Evolutionary conservation across 2,329 filamentous ascomycete genomes (phyloP).

Genomic region (Penicillium sumatraense): DNA sequence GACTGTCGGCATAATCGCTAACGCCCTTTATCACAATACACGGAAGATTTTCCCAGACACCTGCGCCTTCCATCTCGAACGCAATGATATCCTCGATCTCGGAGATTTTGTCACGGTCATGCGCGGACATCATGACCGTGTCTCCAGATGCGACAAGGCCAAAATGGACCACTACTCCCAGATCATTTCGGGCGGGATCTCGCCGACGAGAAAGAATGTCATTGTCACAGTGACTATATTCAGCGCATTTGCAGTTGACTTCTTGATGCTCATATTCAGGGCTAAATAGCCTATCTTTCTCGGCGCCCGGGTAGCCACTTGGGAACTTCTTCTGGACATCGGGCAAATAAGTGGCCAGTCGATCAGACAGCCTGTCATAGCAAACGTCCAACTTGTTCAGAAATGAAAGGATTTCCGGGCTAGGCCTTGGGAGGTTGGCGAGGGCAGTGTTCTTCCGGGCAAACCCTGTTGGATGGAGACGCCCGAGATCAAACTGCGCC

Average conservation of each 20-base stretch:
- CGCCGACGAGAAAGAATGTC: neutral
- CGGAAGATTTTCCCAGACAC: slow-evolving; percentile 29
- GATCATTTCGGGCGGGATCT: neutral
- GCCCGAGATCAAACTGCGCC: slow-evolving; percentile 9
- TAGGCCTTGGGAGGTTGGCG: neutral
- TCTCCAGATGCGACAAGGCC: slow-evolving; percentile 39
- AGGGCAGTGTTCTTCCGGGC: neutral
- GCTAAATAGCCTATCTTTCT: neutral
- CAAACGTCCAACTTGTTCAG: slow-evolving; percentile 1
- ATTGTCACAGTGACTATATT: neutral
- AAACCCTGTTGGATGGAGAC: neutral
- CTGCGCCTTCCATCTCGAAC: slow-evolving; percentile 11
- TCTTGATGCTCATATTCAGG: neutral
- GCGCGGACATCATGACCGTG: slow-evolving; percentile 30
- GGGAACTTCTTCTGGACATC: neutral
- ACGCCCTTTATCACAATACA: slow-evolving; percentile 49
- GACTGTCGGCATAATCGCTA: slow-evolving; percentile 47
- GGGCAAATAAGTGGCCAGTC: neutral
- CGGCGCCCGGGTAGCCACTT: neutral
- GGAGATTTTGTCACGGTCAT: neutral
- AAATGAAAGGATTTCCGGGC: neutral
- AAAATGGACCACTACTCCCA: slow-evolving; percentile 30
- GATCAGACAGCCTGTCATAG: neutral
- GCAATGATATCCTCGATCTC: neutral
- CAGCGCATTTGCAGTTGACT: neutral